Base-by-base conservation (phyloP, 148 eudicot genomes). In the Rhododendron mucronatum region DNA sequence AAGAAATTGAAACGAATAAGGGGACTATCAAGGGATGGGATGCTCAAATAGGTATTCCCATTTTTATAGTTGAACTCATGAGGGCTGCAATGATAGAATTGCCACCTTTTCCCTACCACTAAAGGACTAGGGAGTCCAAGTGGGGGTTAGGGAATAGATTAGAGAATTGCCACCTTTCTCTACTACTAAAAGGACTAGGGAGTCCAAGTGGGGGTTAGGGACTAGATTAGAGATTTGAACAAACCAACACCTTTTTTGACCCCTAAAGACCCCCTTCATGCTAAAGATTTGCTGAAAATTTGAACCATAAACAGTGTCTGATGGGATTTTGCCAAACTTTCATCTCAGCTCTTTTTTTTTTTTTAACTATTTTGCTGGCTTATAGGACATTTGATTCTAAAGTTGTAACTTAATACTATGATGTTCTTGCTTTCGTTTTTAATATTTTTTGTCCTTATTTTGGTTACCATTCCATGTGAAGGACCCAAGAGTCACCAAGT, bases 141-240 rank as follows among this genome's bases (percentile, higher is more conserved):
- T 81, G 53, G 80, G 74, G 37, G 82, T 13, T 71, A 71, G 84
- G 71, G 76, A 86, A 26, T 81, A 33, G 81, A 30, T 30, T 30
- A 30, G 30, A 35, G 28, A 48, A 11, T 14, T 21, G 73, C 50
- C 39, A 73, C 51, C 18, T 80, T 33, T 48, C 28, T 6, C 39
- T 80, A 53, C 87, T 73, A 81, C 87, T 80, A 63, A 63, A 5
- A 30, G 78, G 51, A 80, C 4, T 50, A 51, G 48, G 73, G 30
- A 33, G 48, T 57, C 71, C 69, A 55, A 55, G 59, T 81, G 53
- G 80, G 74, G 37, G 82, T 13, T 71, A 71, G 84, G 71, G 76
- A 81, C 37, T 35, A 35, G 37, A 71, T 81, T 28, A 63, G 74
- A 78, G 69, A 76, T 71, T 28, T 86, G 84, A 71, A 51, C 39